A percentile compares a stretch with the other conserved stretches of the same genome.
Conservation (phyloP, 768 basidiomycete genomes). For the Termitomyces sp. region DNA sequence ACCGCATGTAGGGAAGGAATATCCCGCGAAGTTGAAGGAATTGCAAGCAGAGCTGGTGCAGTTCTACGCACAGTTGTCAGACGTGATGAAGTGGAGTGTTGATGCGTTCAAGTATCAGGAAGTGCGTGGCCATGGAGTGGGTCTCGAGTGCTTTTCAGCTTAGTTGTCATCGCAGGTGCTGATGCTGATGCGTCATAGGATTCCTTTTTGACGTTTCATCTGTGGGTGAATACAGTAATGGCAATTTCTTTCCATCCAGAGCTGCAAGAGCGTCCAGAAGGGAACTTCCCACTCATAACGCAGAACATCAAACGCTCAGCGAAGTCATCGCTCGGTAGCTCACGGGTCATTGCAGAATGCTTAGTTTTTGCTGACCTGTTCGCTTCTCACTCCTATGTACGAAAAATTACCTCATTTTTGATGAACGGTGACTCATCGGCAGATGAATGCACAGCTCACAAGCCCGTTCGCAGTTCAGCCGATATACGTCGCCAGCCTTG, state of each 20-base stretch:
- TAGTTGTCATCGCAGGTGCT: neutral
- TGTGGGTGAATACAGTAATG: constrained; percentile 12
- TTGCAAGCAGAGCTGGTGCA: constrained; percentile 10
- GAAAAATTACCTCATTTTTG: neutral
- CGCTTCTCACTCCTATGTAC: constrained; percentile 12
- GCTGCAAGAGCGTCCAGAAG: constrained; percentile 5
- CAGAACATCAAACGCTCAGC: constrained; percentile 9
- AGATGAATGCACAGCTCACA: constrained; percentile 3
- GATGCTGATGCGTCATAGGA: constrained; percentile 3
- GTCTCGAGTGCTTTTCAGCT: neutral
- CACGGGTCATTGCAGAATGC: constrained; percentile 10
- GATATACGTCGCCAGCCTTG: constrained; percentile 10
- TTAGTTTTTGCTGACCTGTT: constrained; percentile 12
- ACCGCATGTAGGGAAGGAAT: neutral
- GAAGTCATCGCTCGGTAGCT: constrained; percentile 10
- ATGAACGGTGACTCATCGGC: neutral
- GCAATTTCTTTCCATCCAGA: constrained; percentile 11
- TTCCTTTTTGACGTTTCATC: constrained; percentile 10
- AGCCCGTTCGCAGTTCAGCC: constrained; percentile 13
- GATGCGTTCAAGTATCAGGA: constrained; percentile 13
- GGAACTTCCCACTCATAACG: constrained; percentile 2
- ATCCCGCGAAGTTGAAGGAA: constrained; percentile 1
- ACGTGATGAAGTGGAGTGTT: constrained; percentile 13
- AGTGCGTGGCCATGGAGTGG: constrained; percentile 11
- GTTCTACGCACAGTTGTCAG: constrained; percentile 8